Conservation (phyloP, 441 rosid species). For the Omphalea diandra region DNA sequence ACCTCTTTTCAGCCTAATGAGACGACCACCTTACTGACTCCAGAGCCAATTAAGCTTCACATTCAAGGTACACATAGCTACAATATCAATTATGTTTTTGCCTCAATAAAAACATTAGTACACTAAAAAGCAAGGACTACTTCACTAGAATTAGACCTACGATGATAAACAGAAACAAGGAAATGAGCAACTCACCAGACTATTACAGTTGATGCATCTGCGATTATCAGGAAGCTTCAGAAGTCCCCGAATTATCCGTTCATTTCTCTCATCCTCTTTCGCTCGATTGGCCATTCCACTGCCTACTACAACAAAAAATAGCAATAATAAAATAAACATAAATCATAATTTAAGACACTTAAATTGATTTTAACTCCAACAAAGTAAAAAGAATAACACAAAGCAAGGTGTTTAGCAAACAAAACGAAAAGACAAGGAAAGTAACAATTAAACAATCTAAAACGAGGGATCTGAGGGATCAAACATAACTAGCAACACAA, state of each 20-base stretch:
- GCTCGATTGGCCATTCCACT: constrained; percentile 65
- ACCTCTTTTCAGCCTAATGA: too few relatives aligned
- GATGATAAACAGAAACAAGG: constrained; percentile 4
- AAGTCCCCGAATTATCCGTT: constrained; percentile 77
- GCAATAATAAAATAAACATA: neutral
- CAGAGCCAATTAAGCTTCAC: neutral
- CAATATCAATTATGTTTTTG: neutral
- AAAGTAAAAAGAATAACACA: neutral
- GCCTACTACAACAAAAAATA: constrained; percentile 15
- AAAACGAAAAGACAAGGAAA: constrained; percentile 7
- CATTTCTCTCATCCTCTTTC: constrained; percentile 93
- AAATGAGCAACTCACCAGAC: constrained; percentile 56
- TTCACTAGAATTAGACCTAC: neutral
- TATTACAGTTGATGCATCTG: constrained; percentile 88
- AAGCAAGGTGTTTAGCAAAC: neutral
- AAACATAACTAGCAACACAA: constrained; percentile 21
- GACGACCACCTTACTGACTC: neutral
- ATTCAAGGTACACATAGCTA: neutral
- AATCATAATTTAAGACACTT: neutral
- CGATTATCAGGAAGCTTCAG: constrained; percentile 84
- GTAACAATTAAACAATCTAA: constrained; percentile 14
- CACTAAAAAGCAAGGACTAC: constrained; percentile 1
- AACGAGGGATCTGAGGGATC: constrained; percentile 45
- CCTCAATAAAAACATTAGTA: neutral
- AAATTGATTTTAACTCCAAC: constrained; percentile 4